Base-by-base conservation (phyloP, 2,329 filamentous ascomycete genomes). In the Fusarium hostae region DNA sequence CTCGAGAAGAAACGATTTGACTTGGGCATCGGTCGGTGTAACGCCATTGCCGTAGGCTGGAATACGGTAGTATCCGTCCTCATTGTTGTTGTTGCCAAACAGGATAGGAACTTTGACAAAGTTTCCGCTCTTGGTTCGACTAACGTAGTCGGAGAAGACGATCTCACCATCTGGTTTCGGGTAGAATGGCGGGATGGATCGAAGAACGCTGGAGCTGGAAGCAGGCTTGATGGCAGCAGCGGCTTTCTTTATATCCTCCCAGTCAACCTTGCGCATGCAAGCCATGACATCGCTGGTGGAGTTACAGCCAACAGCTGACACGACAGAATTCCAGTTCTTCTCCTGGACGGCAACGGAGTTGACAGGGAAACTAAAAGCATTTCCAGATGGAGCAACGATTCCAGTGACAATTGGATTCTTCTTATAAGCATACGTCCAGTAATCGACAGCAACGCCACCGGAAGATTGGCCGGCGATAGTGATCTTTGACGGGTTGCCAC, bases 371-470 rank as follows among this genome's bases (percentile, higher is more conserved):
- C 84, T 84, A 26, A 84, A 81, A 0, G 81, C 84, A 5, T 81
- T 84, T 1, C 80, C 86, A 40, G 85, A 86, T 9, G 83, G 79
- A 6, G 82, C 78, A 60, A 87, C 84, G 13, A 86, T 77, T 6
- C 81, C 85, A 10, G 79, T 75, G n/a, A 82, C 81, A 28, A 88
- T 88, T 9, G 86, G 84, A 44, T 88, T 84, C 0, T 83, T 61
- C 4, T 71, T 51, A 84, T 84, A 86, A 6, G 86, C 84, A 56
- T 86, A 87, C 9, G 83, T 80, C 78, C 83, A 86, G 73, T 83
- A 82, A 68, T 87, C 85, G 1, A 83, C 82, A 2, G 81, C 76
- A 1, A 82, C 78, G 2, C 79, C 75, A 0, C 79, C 79, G 0
- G 80, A 79, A 5, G 79, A 81, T 63, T 81, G 76, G 5, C 80